These are phyloP conservation scores for Naumovozyma baii DNA, from an alignment of 805 yeast genomes.

Conservation along the genomic window DNA sequence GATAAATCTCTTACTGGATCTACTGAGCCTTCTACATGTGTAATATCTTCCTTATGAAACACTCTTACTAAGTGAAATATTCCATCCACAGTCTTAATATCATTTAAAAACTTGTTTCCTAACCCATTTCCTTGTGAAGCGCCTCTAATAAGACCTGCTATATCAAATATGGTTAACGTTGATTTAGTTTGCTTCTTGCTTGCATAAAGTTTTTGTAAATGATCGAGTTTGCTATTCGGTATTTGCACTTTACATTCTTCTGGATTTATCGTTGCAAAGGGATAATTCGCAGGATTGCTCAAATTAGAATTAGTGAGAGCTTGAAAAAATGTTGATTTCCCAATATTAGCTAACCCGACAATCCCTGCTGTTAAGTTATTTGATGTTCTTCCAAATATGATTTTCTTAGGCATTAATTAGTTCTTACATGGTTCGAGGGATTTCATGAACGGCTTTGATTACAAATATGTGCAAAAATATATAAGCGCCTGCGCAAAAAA, in stretches of 20 bases:
- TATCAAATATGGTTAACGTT: constrained; percentile 60
- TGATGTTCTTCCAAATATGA: constrained; percentile 72
- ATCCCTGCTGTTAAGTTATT: constrained; percentile 72
- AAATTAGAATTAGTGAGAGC: constrained; percentile 87
- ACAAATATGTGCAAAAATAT: too few species aligned
- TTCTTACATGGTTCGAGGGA: too few species aligned
- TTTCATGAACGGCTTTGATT: too few species aligned
- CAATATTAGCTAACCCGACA: constrained; percentile 91
- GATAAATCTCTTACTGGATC: constrained; percentile 70
- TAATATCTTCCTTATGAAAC: constrained; percentile 65
- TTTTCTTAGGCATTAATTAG: constrained; percentile 9
- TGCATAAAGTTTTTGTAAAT: constrained; percentile 44
- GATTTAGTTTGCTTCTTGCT: constrained; percentile 61
- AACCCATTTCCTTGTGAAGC: constrained; percentile 80
- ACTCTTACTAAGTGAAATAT: constrained; percentile 72
- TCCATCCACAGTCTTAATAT: constrained; percentile 73
- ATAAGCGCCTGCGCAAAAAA: neutral
- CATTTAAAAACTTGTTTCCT: constrained; percentile 71
- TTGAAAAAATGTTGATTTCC: constrained; percentile 95
- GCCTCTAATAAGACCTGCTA: constrained; percentile 75
- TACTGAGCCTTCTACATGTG: constrained; percentile 63
- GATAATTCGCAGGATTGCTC: constrained; percentile 96
- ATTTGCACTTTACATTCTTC: constrained; percentile 68
- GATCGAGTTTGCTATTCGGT: constrained; percentile 53
- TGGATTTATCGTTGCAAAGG: constrained; percentile 85